Evolutionary conservation across 208 protist species (phyloP), one percentile per base, ranked within the genome.

Genomic region (Trypanosoma mega): DNA sequence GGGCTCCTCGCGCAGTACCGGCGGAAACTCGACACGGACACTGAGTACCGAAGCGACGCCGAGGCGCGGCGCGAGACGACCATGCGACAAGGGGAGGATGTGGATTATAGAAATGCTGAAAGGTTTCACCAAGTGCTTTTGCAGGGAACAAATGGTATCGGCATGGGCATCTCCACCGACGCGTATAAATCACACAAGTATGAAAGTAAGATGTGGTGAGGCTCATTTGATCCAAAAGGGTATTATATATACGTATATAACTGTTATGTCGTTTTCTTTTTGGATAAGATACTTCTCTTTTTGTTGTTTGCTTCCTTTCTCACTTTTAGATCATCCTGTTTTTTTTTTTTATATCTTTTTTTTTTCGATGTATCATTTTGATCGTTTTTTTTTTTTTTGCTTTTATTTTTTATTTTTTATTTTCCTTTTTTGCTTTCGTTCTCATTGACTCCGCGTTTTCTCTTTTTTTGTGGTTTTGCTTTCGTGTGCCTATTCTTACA

Each of bases 91-190:
- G 85, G 85, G 24, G 78, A 86, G 14, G 57, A 63, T 2, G 59
- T 85, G 33, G 69, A 88, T 41, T 92, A 88, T 61, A 67, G 81
- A 9, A 64, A 84, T n/a, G 71, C 69, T 4, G 85, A 88, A 18
- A 50, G 34, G 46, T 68, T 74, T 12, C 69, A 74, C 24, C 29
- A 29, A 11, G 65, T 68, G 37, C 82, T 83, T 47, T 76, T 64
- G 11, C 52, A 73, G n/a, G 49, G 76, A 26, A 92, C 85, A 8
- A 72, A 92, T 54, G 85, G 72, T 36, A 87, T 92, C 50, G 85
- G 85, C 3, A 58, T 92, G 8, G 85, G 63, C 46, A 92, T 92
- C 33, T 80, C 81, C 2, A 72, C 85, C 0, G 85, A 92, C 53
- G 72, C 85, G 3, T 92, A 86, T 65, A 88, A 92, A 61, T 56